These are phyloP conservation scores for Rhizopogon sp. DNA, from an alignment of 768 basidiomycete genomes.

Conservation along the genomic window DNA sequence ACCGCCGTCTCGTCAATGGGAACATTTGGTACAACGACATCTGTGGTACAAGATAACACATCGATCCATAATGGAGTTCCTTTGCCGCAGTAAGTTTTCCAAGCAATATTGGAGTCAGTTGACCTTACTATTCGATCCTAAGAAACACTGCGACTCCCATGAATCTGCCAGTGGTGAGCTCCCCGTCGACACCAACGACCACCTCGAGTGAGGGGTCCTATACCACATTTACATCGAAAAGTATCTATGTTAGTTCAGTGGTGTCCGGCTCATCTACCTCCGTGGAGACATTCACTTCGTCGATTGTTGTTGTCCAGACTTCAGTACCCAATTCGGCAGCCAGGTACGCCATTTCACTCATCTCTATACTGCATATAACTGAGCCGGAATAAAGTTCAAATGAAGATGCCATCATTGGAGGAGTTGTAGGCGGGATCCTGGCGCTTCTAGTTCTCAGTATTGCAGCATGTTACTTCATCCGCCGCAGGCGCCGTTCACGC, in stretches of 20 bases:
- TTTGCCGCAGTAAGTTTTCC: background rate
- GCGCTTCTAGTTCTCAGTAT: background rate
- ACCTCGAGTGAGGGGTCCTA: background rate
- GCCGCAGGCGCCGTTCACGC: background rate
- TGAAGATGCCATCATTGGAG: slow-evolving; percentile 3
- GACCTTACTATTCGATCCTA: background rate
- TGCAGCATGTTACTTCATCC: background rate
- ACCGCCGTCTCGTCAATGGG: no score
- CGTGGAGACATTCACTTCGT: background rate
- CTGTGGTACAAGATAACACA: no score
- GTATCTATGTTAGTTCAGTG: background rate
- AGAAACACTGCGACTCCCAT: background rate
- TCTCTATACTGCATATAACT: background rate
- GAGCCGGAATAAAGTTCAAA: background rate
- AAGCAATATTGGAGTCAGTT: background rate
- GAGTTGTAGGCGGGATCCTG: slow-evolving; percentile 1
- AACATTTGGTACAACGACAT: no score
- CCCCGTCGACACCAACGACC: background rate
- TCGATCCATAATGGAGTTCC: no score
- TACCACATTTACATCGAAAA: background rate
- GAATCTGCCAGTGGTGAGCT: no score
- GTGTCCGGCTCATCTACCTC: no score
- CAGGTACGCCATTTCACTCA: background rate
- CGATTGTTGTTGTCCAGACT: background rate
- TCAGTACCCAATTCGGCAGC: background rate